A percentile compares a stretch with the other conserved stretches of the same genome.
Conservation (phyloP, 2,329 filamentous ascomycete species). For the Fusarium decemcellulare region DNA sequence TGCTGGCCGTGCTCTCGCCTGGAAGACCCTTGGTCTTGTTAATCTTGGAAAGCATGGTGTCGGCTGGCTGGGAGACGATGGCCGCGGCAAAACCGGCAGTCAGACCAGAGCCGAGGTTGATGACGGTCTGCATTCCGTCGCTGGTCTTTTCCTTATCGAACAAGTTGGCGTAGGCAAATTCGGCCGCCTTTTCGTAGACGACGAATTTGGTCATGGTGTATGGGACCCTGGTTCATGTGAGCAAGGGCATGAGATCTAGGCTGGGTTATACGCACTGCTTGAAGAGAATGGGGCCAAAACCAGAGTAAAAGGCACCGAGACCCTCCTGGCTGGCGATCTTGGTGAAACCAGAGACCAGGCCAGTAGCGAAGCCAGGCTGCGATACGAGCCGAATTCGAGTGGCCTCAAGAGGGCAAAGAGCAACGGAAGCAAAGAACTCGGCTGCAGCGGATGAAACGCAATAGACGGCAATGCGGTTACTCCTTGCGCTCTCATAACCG, state of each 20-base stretch:
- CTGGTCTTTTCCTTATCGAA: conserved; percentile 67
- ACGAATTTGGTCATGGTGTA: conserved; percentile 3
- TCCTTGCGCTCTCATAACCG: conserved; percentile 80
- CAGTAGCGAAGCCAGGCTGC: background rate
- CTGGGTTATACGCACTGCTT: background rate
- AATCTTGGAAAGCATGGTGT: conserved; percentile 95
- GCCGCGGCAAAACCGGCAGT: conserved; percentile 83
- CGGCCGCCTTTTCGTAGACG: background rate
- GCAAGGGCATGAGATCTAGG: background rate
- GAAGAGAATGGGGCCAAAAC: background rate
- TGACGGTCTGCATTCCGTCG: conserved; percentile 77
- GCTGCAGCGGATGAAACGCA: conserved; percentile 73
- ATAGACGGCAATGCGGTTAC: conserved; percentile 87
- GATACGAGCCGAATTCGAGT: background rate
- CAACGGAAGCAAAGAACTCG: background rate
- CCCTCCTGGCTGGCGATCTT: background rate
- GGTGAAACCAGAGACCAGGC: background rate
- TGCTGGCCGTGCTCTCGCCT: conserved; percentile 84
- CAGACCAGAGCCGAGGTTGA: conserved; percentile 77
- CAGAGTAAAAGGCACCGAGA: background rate
- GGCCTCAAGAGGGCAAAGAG: background rate
- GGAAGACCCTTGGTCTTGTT: conserved; percentile 92
- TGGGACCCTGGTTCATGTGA: background rate
- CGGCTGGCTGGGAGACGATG: conserved; percentile 87
- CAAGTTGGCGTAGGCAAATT: background rate